Evolutionary conservation across 768 basidiomycete species (phyloP).

Genomic region (Hericium alpestre): DNA sequence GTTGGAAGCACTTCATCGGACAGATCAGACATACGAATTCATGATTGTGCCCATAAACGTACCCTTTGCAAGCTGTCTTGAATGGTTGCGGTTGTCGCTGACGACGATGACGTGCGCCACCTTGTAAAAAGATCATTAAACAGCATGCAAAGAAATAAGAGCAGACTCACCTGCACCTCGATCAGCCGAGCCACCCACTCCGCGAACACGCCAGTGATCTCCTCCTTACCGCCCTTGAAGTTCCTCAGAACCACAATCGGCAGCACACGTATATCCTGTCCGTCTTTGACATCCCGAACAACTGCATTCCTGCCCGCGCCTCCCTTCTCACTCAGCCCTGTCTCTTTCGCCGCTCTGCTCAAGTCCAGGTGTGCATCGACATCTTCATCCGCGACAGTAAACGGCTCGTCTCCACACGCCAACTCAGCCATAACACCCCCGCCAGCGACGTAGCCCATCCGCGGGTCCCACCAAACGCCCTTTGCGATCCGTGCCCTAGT

Average conservation of each 20-base stretch:
- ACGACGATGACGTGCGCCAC: conserved; percentile 87
- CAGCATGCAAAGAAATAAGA: not conserved
- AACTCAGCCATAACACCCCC: conserved; percentile 82
- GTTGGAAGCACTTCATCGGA: conserved; percentile 58
- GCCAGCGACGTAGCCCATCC: conserved; percentile 76
- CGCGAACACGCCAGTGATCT: conserved; percentile 62
- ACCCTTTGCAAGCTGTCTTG: conserved; percentile 80
- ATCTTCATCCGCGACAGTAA: conserved; percentile 27
- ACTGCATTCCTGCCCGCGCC: not conserved
- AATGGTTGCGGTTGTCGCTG: conserved; percentile 82
- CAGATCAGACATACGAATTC: not conserved
- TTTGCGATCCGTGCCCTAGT: conserved; percentile 37
- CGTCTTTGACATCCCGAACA: conserved; percentile 23
- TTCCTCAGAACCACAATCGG: conserved; percentile 85
- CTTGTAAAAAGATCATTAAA: conserved; percentile 26
- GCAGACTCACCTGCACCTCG: conserved; percentile 56
- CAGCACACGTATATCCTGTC: conserved; percentile 46
- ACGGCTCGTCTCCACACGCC: conserved; percentile 67
- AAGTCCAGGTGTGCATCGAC: not conserved
- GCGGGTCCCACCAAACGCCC: conserved; percentile 81
- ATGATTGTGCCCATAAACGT: not conserved
- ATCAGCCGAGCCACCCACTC: conserved; percentile 79
- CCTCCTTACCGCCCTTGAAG: conserved; percentile 55
- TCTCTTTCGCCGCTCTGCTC: not conserved
- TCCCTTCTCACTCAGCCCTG: not conserved